These are phyloP conservation scores for Fusarium fujikuroi DNA, from an alignment of 2,329 filamentous ascomycete genomes.

Conservation along the genomic window DNA sequence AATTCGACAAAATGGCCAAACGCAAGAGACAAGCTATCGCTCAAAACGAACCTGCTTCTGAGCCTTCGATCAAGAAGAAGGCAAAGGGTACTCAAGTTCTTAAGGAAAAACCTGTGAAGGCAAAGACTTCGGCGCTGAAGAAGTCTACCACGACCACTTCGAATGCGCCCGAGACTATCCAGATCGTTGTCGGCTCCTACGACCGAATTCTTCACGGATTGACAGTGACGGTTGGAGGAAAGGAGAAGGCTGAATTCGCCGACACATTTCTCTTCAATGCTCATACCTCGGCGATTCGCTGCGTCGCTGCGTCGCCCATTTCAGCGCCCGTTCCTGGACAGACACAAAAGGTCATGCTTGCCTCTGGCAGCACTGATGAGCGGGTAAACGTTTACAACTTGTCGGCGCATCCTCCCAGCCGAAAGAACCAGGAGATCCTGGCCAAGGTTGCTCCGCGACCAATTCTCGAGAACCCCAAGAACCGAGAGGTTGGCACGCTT, in stretches of 20 bases:
- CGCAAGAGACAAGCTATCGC: constrained; percentile 58
- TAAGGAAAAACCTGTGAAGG: constrained; percentile 29
- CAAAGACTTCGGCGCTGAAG: constrained; percentile 31
- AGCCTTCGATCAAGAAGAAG: constrained; percentile 46
- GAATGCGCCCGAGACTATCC: constrained; percentile 68
- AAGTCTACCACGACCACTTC: constrained; percentile 37
- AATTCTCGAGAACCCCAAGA: constrained; percentile 85
- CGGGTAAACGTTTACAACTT: constrained; percentile 94
- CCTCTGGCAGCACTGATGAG: constrained; percentile 92
- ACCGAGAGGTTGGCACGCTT: constrained; percentile 87
- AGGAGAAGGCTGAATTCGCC: constrained; percentile 72
- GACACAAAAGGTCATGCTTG: constrained; percentile 85
- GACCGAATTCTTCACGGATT: constrained; percentile 92
- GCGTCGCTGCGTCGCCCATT: constrained; percentile 83
- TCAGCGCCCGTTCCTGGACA: constrained; percentile 70
- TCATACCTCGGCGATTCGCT: constrained; percentile 89
- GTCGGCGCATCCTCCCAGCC: constrained; percentile 73
- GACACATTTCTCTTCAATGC: constrained; percentile 97
- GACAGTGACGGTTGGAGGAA: constrained; percentile 71
- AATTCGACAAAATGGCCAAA: constrained; percentile 56
- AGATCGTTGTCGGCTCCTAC: constrained; percentile 93
- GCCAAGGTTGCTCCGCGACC: constrained; percentile 76
- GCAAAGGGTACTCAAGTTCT: constrained; percentile 28
- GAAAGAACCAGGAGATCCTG: constrained; percentile 67
- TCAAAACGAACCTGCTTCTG: constrained; percentile 41